Evolutionary conservation across 805 yeast genomes (phyloP).

Genomic region (Sugiyamaella boreocaroliniensis): DNA sequence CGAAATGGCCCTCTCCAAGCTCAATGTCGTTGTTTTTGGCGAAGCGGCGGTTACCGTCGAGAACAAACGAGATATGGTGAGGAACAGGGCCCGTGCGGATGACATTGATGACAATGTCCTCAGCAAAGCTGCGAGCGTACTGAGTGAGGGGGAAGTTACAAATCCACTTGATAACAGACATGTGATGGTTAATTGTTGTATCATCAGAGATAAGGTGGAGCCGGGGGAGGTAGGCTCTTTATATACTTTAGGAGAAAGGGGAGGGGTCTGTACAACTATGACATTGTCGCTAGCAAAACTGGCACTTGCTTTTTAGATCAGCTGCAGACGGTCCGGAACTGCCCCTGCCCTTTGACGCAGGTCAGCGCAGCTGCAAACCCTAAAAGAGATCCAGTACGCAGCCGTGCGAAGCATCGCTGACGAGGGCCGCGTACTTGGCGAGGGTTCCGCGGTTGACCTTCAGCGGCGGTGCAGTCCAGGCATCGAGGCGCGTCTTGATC

Average conservation of each 20-base stretch:
- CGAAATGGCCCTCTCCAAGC: constrained; percentile 81
- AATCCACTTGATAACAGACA: background rate
- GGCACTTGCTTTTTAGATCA: background rate
- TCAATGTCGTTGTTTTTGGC: constrained; percentile 66
- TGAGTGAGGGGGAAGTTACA: constrained; percentile 3
- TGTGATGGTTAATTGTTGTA: background rate
- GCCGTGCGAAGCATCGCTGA: constrained; percentile 83
- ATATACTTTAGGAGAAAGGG: too few relatives aligned
- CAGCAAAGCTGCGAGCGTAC: constrained; percentile 20
- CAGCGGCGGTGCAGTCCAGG: constrained; percentile 76
- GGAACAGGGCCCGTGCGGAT: constrained; percentile 74
- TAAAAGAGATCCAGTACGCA: constrained; percentile 52
- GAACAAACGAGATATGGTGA: constrained; percentile 82
- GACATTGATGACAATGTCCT: constrained; percentile 31
- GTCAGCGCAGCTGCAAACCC: too few relatives aligned
- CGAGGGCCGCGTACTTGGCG: constrained; percentile 73
- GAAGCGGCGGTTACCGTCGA: constrained; percentile 95
- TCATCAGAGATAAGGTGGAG: too few relatives aligned
- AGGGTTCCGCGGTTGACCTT: constrained; percentile 85
- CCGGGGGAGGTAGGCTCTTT: too few relatives aligned
- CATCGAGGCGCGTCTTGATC: constrained; percentile 60
- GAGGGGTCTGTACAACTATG: too few relatives aligned
- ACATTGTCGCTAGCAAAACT: background rate
- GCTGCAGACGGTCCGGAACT: background rate
- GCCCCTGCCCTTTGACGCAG: background rate